Evolutionary conservation across 1,284 basidiomycete genomes (phyloP).

Genomic region (Cutaneotrichosporon cutaneum): DNA sequence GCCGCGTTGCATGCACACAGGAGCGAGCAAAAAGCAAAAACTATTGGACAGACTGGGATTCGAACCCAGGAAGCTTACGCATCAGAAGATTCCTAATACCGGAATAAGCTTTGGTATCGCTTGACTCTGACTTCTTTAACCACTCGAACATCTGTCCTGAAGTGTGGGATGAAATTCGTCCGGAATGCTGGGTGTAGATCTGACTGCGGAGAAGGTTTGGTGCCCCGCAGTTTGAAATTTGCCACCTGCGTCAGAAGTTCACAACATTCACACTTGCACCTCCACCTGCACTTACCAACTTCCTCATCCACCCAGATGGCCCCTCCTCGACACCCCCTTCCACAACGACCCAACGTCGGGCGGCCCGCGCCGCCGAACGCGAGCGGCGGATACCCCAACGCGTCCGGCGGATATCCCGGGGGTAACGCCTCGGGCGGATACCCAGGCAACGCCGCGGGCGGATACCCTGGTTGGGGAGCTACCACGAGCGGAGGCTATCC

Average conservation of each 20-base stretch:
- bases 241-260: not conserved
- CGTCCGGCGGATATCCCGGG: not conserved
- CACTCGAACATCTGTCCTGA: constrained; percentile 9
- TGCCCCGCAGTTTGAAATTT: not conserved
- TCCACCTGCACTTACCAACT: not conserved
- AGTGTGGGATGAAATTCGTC: not conserved
- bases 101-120: constrained; percentile 10
- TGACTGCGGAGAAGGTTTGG: too few relatives aligned
- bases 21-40: not conserved
- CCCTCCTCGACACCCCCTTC: constrained; percentile 12
- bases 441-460: constrained; percentile 7
- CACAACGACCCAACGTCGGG: not conserved
- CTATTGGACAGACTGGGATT: constrained; percentile 16
- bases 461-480: constrained; percentile 8
- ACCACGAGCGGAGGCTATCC: constrained; percentile 10
- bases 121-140: constrained; percentile 15
- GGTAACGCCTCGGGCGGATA: constrained; percentile 1
- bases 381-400: not conserved
- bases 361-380: not conserved
- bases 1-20: not conserved
- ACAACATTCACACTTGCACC: not conserved
- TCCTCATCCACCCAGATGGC: not conserved
- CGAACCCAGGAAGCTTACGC: constrained; percentile 17
- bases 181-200: too few relatives aligned
- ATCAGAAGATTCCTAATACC: constrained; percentile 12